These are phyloP conservation scores for Fusarium sp. DNA, from an alignment of 2,329 filamentous ascomycete species.

Conservation along the genomic window DNA sequence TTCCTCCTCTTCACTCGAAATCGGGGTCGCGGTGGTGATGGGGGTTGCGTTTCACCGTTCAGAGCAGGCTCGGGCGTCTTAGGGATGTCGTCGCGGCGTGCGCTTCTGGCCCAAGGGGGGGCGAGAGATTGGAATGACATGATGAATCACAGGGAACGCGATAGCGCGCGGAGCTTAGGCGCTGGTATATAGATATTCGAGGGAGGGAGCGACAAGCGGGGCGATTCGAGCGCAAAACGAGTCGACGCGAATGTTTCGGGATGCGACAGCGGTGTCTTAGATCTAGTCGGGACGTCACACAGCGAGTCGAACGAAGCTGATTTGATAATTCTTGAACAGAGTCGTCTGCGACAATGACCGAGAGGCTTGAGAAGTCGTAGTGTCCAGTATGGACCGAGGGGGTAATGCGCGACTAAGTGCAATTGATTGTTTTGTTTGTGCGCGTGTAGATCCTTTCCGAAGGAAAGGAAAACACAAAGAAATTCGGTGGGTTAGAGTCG, in stretches of 20 bases:
- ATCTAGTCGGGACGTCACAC: slow-evolving; percentile 35
- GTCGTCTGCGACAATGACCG: slow-evolving; percentile 21
- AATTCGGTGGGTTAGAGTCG: slow-evolving; percentile 17
- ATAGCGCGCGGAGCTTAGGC: slow-evolving; percentile 29
- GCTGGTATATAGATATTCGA: slow-evolving; percentile 38
- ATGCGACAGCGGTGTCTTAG: slow-evolving; percentile 47
- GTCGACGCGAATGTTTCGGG: slow-evolving; percentile 43
- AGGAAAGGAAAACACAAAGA: slow-evolving; percentile 28
- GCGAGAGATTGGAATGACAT: slow-evolving; percentile 65
- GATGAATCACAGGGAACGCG: slow-evolving; percentile 46
- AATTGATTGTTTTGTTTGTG: slow-evolving; percentile 27
- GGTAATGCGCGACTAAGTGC: slow-evolving; percentile 24
- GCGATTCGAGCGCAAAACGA: slow-evolving; percentile 31
- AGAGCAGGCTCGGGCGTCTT: slow-evolving; percentile 69
- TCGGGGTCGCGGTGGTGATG: slow-evolving; percentile 68
- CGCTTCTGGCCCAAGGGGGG: slow-evolving; percentile 62
- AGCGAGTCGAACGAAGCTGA: slow-evolving; percentile 11
- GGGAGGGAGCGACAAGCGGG: slow-evolving; percentile 18
- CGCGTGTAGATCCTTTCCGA: slow-evolving; percentile 24
- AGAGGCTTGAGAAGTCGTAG: slow-evolving; percentile 5
- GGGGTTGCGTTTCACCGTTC: slow-evolving; percentile 56
- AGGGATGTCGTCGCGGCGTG: slow-evolving; percentile 59
- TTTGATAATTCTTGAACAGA: slow-evolving; percentile 17
- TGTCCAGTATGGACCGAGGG: not conserved
- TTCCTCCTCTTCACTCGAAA: slow-evolving; percentile 70